Percentiles rank a stretch among this genome's conserved stretches.
phyloP scores from a whole-genome alignment of 225 moss, liverwort and hornwort genomes.

The Straminergon stramineum region DNA sequence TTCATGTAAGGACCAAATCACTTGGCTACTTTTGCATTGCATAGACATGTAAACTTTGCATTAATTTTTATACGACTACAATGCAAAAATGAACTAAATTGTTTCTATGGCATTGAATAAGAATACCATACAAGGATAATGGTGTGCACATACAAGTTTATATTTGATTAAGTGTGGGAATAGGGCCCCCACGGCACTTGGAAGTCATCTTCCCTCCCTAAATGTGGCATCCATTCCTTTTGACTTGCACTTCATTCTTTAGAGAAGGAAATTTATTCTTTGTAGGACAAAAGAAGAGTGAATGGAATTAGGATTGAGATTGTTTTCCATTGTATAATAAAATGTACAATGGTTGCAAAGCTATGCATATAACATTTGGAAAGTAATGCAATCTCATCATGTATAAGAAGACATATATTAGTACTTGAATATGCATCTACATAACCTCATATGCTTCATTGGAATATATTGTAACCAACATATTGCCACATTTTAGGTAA shows the following conservation, averaged over 20 bases:
- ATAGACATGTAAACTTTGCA: background rate
- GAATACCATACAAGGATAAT: background rate
- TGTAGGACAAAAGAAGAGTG: background rate
- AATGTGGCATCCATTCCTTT: background rate
- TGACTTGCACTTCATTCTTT: background rate
- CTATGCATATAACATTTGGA: background rate
- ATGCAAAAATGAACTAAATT: background rate
- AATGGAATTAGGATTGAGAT: background rate
- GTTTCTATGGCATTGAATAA: background rate
- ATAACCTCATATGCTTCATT: background rate
- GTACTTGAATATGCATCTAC: background rate
- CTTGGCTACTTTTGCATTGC: background rate
- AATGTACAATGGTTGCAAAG: background rate
- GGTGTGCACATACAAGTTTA: background rate
- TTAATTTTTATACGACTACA: background rate
- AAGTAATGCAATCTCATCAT: background rate
- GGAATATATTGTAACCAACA: background rate
- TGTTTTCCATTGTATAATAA: background rate
- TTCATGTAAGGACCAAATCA: no score
- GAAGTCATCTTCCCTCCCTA: background rate
- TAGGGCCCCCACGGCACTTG: rapidly evolving
- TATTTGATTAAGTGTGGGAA: background rate
- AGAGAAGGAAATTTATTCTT: background rate
- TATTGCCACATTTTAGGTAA: background rate
- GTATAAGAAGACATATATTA: rapidly evolving